These are phyloP conservation scores for Coelastrella sp. DNA, from an alignment of 139 green algal genomes.

Conservation along the genomic window DNA sequence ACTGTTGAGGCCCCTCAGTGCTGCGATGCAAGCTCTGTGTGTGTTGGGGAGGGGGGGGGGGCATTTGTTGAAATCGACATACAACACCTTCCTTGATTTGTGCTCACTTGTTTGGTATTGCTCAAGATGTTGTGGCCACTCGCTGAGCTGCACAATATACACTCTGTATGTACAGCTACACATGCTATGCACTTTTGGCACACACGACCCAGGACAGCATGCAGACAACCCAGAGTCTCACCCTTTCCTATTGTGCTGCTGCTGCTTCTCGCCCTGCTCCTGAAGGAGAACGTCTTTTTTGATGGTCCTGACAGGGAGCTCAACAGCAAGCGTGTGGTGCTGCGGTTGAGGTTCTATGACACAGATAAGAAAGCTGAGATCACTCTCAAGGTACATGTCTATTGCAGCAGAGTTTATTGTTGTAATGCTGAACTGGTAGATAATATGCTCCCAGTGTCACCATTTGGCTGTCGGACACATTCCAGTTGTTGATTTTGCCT, in stretches of 20 bases:
- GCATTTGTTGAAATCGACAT: no score
- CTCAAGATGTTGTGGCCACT: no score
- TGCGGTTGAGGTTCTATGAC: slow-evolving; percentile 91
- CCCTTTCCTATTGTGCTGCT: not conserved
- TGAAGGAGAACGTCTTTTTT: slow-evolving; percentile 97
- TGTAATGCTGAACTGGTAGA: not conserved
- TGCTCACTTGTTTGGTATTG: no score
- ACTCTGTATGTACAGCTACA: not conserved
- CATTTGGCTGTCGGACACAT: no score
- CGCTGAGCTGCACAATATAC: no score
- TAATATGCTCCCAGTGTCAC: no score
- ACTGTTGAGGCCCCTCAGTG: no score
- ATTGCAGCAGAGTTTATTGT: not conserved
- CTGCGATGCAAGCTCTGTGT: no score
- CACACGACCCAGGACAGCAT: not conserved
- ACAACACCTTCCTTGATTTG: no score
- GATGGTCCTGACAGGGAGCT: slow-evolving; percentile 89
- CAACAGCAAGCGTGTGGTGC: slow-evolving; percentile 68
- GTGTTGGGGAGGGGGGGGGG: no score
- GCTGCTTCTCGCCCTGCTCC: not conserved
- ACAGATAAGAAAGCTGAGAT: slow-evolving; percentile 81
- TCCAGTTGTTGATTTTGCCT: no score
- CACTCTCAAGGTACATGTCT: slow-evolving; percentile 82
- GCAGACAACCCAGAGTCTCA: not conserved
- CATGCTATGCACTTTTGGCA: not conserved